Conservation (phyloP, 2,329 filamentous ascomycete genomes). For the Stachybotrys elegans region DNA sequence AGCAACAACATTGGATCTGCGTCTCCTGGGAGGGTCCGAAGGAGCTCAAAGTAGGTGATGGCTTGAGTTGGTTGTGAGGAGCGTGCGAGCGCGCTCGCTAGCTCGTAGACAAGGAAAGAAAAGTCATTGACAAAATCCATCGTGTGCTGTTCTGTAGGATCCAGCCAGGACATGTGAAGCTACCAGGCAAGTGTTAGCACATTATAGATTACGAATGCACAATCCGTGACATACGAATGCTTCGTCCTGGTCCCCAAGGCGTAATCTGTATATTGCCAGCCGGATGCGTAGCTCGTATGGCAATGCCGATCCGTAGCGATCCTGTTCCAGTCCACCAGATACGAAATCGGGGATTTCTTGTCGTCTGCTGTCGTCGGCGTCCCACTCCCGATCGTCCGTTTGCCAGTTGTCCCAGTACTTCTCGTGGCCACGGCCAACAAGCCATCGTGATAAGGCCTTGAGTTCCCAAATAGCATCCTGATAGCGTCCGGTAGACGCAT, state of each 20-base stretch:
- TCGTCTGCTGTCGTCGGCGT: slow-evolving; percentile 66
- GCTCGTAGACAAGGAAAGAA: slow-evolving; percentile 73
- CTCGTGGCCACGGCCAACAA: slow-evolving; percentile 71
- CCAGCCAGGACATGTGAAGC: slow-evolving; percentile 65
- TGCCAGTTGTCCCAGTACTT: slow-evolving; percentile 68
- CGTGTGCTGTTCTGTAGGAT: slow-evolving; percentile 50
- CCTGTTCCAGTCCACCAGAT: slow-evolving; percentile 43
- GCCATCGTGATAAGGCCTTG: slow-evolving; percentile 72
- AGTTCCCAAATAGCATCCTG: slow-evolving; percentile 63
- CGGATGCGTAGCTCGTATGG: slow-evolving; percentile 81
- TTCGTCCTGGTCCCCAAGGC: slow-evolving; percentile 63
- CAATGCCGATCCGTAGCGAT: slow-evolving; percentile 66
- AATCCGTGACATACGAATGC: slow-evolving; percentile 72
- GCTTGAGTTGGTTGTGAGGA: slow-evolving; percentile 30
- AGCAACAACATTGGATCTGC: slow-evolving; percentile 48
- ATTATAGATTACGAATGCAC: no score
- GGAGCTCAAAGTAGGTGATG: slow-evolving; percentile 51
- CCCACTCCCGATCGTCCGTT: slow-evolving; percentile 85
- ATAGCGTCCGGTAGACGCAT: slow-evolving; percentile 59
- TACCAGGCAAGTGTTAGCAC: slow-evolving; percentile 27
- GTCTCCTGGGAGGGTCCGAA: slow-evolving; percentile 42
- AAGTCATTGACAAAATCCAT: slow-evolving; percentile 56
- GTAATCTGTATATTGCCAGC: slow-evolving; percentile 77
- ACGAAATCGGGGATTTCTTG: slow-evolving; percentile 56
- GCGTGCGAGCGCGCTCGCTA: slow-evolving; percentile 40